phyloP scores from a whole-genome alignment of 2,329 filamentous ascomycete genomes.

The Gaeumannomyces sp. region DNA sequence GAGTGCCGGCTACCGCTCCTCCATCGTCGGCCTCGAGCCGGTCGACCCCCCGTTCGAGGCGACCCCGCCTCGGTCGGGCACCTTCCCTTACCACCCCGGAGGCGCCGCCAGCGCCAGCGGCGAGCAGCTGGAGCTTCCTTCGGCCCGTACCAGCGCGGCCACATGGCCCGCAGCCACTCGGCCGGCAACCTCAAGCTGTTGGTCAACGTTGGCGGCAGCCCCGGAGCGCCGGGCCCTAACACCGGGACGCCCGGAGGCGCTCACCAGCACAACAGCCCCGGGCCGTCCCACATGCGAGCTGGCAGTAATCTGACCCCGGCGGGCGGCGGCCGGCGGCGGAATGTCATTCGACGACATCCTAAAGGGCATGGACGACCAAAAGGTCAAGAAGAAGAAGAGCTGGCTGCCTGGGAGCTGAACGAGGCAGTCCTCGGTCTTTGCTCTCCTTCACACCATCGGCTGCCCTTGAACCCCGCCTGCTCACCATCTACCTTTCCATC shows the following conservation, averaged over 20 bases:
- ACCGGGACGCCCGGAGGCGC: background rate
- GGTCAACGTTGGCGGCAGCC: slow-evolving; percentile 7
- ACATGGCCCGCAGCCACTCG: slow-evolving; percentile 16
- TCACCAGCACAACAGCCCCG: slow-evolving; percentile 1
- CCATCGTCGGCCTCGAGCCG: slow-evolving; percentile 29
- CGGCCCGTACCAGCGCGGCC: slow-evolving; percentile 7
- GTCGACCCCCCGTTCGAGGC: slow-evolving; percentile 15
- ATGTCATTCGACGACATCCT: slow-evolving; percentile 32
- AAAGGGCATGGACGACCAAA: slow-evolving; percentile 26
- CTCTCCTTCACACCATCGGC: background rate
- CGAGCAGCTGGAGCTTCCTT: background rate
- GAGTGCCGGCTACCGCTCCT: slow-evolving; percentile 22
- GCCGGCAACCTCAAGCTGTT: slow-evolving; percentile 18
- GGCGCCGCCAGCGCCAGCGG: slow-evolving; percentile 11
- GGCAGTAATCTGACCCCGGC: slow-evolving; percentile 10
- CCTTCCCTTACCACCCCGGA: background rate
- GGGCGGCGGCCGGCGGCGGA: slow-evolving; percentile 10
- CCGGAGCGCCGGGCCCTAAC: background rate
- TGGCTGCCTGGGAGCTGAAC: slow-evolving; percentile 11
- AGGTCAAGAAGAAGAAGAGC: slow-evolving; percentile 25
- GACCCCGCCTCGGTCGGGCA: slow-evolving; percentile 8
- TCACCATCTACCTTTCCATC: slow-evolving; percentile 13
- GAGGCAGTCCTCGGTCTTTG: background rate
- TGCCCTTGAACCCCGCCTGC: background rate
- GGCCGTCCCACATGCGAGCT: background rate